phyloP scores from a whole-genome alignment of 2,329 filamentous ascomycete genomes.

The Celoporthe dispersa region DNA sequence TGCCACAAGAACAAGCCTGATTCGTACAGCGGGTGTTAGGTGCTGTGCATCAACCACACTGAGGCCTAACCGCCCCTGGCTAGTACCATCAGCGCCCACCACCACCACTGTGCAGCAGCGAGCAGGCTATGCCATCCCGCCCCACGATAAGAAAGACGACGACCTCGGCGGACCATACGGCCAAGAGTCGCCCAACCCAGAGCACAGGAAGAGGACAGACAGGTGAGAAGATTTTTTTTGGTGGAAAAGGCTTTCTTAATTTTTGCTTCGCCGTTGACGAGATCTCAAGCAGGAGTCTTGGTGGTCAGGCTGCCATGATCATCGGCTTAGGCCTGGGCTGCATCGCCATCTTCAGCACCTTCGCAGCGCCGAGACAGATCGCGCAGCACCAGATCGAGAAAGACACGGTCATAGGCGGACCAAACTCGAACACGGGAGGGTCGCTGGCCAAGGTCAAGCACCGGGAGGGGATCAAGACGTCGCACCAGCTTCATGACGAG shows the following conservation, averaged over 20 bases:
- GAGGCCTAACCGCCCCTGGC: constrained; percentile 1
- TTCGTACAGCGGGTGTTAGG: not conserved
- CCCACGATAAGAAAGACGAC: constrained; percentile 21
- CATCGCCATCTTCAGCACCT: constrained; percentile 15
- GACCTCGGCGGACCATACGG: constrained; percentile 23
- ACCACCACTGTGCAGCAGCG: constrained; percentile 5
- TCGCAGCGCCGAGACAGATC: constrained; percentile 19
- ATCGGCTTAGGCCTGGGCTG: constrained; percentile 12
- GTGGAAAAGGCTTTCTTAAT: not conserved
- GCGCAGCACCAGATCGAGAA: constrained; percentile 26
- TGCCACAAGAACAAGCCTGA: not conserved
- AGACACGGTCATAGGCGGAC: constrained; percentile 21
- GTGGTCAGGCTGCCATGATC: constrained; percentile 13
- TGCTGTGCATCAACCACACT: not conserved
- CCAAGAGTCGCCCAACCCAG: constrained; percentile 19
- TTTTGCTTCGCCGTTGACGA: not conserved
- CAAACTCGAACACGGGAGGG: constrained; percentile 18
- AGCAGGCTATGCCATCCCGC: constrained; percentile 22
- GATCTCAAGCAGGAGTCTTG: constrained; percentile 7
- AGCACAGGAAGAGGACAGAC: constrained; percentile 19
- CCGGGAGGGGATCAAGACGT: constrained; percentile 18
- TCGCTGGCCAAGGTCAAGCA: constrained; percentile 20
- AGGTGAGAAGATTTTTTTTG: constrained; percentile 4
- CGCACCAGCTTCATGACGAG: constrained; percentile 24
- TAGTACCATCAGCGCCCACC: not conserved